phyloP scores from a whole-genome alignment of 2,329 filamentous ascomycete species.

The Colletotrichum tanaceti region DNA sequence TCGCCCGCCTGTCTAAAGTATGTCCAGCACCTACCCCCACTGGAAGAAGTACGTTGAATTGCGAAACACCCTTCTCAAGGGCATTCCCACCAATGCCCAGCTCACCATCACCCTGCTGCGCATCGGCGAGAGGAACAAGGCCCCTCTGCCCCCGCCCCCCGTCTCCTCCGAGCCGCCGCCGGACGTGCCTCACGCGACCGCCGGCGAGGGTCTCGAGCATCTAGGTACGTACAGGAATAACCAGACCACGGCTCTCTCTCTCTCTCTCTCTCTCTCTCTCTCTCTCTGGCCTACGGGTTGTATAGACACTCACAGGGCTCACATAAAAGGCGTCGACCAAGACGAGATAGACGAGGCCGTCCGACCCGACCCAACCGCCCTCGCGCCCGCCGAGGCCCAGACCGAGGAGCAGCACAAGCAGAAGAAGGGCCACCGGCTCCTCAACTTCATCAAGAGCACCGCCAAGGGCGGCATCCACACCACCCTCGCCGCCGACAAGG shows the following conservation, averaged over 20 bases:
- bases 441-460: constrained; percentile 75
- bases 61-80: constrained; percentile 80
- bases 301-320: constrained; percentile 41
- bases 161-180: constrained; percentile 51
- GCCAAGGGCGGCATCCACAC: constrained; percentile 80
- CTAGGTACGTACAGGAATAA: constrained; percentile 50
- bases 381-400: constrained; percentile 58
- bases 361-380: constrained; percentile 55
- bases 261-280: no score
- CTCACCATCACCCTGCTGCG: constrained; percentile 83
- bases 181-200: constrained; percentile 57
- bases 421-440: constrained; percentile 58
- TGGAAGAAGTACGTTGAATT: constrained; percentile 82
- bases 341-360: constrained; percentile 75
- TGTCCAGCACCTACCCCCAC: constrained; percentile 64
- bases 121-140: constrained; percentile 83
- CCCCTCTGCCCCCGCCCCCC: constrained; percentile 75
- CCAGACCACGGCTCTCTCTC: rapidly evolving
- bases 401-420: constrained; percentile 57
- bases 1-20: constrained; percentile 45
- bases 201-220: constrained; percentile 52
- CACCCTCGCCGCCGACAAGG: constrained; percentile 75
- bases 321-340: constrained; percentile 61
- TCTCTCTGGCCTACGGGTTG: no score
- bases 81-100: constrained; percentile 88